Conservation (phyloP, 2,329 filamentous ascomycete genomes). For the Xylariaceae sp. region DNA sequence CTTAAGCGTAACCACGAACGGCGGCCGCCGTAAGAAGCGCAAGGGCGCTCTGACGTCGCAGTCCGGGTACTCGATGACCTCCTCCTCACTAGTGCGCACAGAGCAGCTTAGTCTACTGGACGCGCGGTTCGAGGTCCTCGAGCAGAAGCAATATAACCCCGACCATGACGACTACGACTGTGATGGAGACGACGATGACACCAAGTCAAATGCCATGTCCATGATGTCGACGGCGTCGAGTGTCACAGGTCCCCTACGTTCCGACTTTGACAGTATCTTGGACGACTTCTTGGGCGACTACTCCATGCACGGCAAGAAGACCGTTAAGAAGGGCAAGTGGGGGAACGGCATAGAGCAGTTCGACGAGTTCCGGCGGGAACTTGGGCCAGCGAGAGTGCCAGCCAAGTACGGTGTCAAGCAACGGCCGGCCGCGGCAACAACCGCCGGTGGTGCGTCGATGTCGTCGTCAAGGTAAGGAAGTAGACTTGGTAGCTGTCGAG, state of each 20-base stretch:
- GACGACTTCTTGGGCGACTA: conserved; percentile 88
- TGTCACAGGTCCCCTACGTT: conserved; percentile 70
- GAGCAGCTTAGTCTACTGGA: conserved; percentile 87
- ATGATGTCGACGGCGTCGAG: conserved; percentile 71
- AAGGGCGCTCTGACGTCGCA: conserved; percentile 91
- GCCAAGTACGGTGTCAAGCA: conserved; percentile 32
- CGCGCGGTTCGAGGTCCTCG: conserved; percentile 88
- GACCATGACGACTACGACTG: conserved; percentile 59
- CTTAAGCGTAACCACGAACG: conserved; percentile 78
- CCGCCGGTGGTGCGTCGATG: conserved; percentile 46
- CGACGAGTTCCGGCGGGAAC: conserved; percentile 82
- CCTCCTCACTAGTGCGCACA: conserved; percentile 83
- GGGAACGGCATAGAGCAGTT: conserved; percentile 86
- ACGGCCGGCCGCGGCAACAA: conserved; percentile 66
- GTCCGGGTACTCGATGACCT: conserved; percentile 90
- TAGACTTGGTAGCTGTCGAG: background rate
- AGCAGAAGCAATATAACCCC: conserved; percentile 70
- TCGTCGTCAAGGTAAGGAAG: conserved; percentile 24
- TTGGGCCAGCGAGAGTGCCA: conserved; percentile 76
- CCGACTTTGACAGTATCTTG: conserved; percentile 88
- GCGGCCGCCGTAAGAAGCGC: conserved; percentile 88
- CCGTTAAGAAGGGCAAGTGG: conserved; percentile 80
- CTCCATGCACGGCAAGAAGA: conserved; percentile 73
- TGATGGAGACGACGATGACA: conserved; percentile 54
- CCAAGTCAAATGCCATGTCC: conserved; percentile 44